Base-by-base conservation (phyloP, 1,139 yeast species). In the Scheffersomyces lignicola region DNA sequence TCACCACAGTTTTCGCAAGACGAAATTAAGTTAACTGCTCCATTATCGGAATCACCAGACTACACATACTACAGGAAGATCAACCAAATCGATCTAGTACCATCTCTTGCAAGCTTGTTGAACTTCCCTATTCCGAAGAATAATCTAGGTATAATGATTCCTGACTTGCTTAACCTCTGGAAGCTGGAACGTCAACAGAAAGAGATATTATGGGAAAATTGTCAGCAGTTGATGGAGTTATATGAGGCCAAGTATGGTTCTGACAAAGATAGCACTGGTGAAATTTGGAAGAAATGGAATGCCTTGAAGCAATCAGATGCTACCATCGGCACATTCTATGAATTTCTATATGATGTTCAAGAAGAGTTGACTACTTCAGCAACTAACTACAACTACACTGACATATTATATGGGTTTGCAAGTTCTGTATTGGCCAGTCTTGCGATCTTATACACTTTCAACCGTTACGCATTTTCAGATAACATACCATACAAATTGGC, bases 71-170 rank as follows among this genome's bases (percentile, higher is more conserved):
- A 75, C 47, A 46, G 60, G 1, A 56, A 55, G 27, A 65, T 89
- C 10, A 83, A 81, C 41, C 98, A 94, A 53, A 79, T 88, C 18
- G 98, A 92, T 57, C 47, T 92, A 15, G 96, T 92, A 0, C 96
- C 98, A 1, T 84, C 97, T 0, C 55, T 92, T 29, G 69, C 95
- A 0, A 65, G 81, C 3, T 62, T 92, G 6, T 67, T 90, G 38
- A 83, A 86, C 35, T 64, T 90, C 12, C 94, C 96, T 0, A 80
- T 89, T 20, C 98, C 99, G 0, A 80, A 76, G 41, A 92, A 94
- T 53, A 87, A 79, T 45, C 67, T 92, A 12, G 99, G 98, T 1
- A 71, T 84, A 0, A 51, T 90, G 5, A 73, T 88, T 2, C 65
- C 69, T 2, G 76, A 76, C 5, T 57, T 88, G 20, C 60, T 87